Base-by-base conservation (phyloP, 805 yeast genomes). In the Candida caryicola region DNA sequence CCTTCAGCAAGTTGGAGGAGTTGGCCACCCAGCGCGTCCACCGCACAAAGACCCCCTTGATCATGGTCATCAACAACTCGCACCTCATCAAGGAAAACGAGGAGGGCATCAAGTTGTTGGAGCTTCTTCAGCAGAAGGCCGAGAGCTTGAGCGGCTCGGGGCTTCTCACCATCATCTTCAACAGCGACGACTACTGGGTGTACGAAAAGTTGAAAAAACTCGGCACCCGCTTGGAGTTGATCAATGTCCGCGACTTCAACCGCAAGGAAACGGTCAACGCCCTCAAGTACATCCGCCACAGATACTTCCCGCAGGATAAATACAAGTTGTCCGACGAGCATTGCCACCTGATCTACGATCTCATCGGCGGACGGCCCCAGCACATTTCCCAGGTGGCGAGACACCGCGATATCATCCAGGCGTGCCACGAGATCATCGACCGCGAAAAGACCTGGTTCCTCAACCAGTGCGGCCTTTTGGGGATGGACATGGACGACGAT, bases 151-250 rank as follows among this genome's bases (percentile, higher is more conserved):
- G 88, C 43, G 91, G 91, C 1, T 74, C 89, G 0, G 85, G 87
- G 0, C 64, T 84, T 40, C 79, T 77, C 14, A 80, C 83, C 6
- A 76, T 85, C 60, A 67, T 85, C 9, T 85, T 85, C 66, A 83
- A 83, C 50, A 77, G 85, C 44, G 95, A 85, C 57, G 95, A 86
- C 51, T 86, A 86, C 59, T 86, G 95, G 95, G 73, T 86, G 1
- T 86, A 84, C 56, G 93, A 85, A 49, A 76, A 88, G 39, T 64
- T 86, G 46, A 82, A 82, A 50, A 72, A 72, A 38, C 64, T 82
- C 14, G 86, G 89, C 0, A 86, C 95, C 0, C 69, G 91, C 23
- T 59, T 86, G 31, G 93, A 86, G 37, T 79, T 85, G 16, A 64
- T 86, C 37, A 79, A 82, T 43, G 82, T 85, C 26, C 67, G 77